Evolutionary conservation across 495 filamentous ascomycete genomes (phyloP).

Genomic region (Aspergillus conjunctus): DNA sequence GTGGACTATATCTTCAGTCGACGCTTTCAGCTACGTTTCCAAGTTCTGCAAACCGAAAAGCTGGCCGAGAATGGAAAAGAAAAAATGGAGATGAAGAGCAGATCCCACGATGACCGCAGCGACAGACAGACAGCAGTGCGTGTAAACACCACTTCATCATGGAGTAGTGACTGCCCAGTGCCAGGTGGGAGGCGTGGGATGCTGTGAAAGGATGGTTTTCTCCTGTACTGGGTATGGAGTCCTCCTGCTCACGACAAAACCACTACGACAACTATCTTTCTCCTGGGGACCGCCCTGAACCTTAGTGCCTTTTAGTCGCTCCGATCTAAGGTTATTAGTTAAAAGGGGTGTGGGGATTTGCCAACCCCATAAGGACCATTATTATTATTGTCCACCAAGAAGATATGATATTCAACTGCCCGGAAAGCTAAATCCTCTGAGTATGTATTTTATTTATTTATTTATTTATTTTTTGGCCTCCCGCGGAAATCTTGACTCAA

Average conservation of each 20-base stretch:
- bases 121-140: neutral
- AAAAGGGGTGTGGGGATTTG: neutral
- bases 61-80: conserved; percentile 5
- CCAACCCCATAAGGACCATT: neutral
- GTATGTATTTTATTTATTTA: too few species aligned
- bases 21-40: neutral
- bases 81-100: conserved; percentile 4
- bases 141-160: too few species aligned
- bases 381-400: neutral
- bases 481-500: neutral
- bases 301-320: neutral
- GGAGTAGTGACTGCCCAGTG: too few species aligned
- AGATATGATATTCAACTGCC: neutral
- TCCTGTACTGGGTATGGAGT: neutral
- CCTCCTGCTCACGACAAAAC: neutral
- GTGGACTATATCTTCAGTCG: neutral
- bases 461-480: neutral
- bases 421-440: neutral
- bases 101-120: neutral
- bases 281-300: neutral
- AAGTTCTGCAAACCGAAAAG: neutral
- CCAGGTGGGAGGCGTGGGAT: conserved; percentile 24
- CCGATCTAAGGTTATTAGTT: neutral
- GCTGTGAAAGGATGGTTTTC: neutral
- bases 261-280: too few species aligned